Evolutionary conservation across 2,329 filamentous ascomycete species (phyloP).

Genomic region (Paraphoma sp.): DNA sequence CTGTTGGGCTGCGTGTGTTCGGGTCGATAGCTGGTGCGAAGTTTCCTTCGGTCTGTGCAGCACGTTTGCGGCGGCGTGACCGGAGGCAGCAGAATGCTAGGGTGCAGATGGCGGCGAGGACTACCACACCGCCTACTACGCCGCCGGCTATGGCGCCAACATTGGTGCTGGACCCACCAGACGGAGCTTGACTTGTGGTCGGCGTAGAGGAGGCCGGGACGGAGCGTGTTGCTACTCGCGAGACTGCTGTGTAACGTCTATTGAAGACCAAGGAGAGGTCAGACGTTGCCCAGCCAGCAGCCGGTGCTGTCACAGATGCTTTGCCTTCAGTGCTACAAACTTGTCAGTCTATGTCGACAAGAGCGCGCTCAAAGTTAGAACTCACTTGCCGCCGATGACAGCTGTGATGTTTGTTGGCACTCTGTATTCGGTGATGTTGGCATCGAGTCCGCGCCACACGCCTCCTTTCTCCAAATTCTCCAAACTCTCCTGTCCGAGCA

Average conservation of each 20-base stretch:
- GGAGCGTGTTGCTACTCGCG: conserved; percentile 57
- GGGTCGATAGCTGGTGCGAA: background rate
- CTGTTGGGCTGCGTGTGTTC: background rate
- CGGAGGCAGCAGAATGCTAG: conserved; percentile 31
- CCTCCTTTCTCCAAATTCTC: conserved; percentile 3
- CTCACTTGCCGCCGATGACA: conserved; percentile 48
- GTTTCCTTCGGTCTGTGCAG: background rate
- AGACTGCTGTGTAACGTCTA: conserved; percentile 52
- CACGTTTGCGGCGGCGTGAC: conserved; percentile 20
- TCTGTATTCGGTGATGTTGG: conserved; percentile 27
- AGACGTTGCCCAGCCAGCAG: conserved; percentile 53
- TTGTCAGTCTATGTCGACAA: conserved; percentile 5
- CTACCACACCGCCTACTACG: conserved; percentile 41
- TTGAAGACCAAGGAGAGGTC: conserved; percentile 61
- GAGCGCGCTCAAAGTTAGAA: background rate
- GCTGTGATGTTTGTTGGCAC: conserved; percentile 56
- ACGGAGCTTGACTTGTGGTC: conserved; percentile 8
- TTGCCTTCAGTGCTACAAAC: conserved; percentile 50
- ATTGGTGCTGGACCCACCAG: conserved; percentile 11
- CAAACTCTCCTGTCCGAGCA: conserved; percentile 54
- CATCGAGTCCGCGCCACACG: background rate
- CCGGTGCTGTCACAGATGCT: conserved; percentile 59
- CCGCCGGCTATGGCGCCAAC: conserved; percentile 43
- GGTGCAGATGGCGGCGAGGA: conserved; percentile 21
- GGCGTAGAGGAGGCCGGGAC: conserved; percentile 25